A percentile compares a stretch with the other conserved stretches of the same genome.
Evolutionary conservation across 768 basidiomycete species (phyloP).

Genomic region (Piloderma croceum): DNA sequence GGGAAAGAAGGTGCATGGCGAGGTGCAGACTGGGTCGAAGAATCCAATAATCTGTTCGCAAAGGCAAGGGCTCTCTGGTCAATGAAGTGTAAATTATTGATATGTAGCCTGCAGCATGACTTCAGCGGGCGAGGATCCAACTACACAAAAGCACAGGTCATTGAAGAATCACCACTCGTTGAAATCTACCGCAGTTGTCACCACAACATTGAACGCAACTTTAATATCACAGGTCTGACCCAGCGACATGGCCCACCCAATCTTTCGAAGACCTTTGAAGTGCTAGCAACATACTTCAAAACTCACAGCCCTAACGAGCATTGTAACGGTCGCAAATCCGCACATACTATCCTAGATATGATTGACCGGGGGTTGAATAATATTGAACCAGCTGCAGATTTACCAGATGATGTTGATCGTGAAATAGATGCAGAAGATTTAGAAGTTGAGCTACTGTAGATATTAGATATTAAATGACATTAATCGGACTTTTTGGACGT

Average conservation of each 20-base stretch:
- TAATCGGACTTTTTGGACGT: too few species aligned
- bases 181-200: conserved; percentile 27
- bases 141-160: conserved; percentile 24
- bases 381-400: too few species aligned
- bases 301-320: conserved; percentile 10
- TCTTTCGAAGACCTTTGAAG: conserved; percentile 21
- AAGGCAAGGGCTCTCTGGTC: too few species aligned
- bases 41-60: conserved; percentile 38
- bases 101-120: too few species aligned
- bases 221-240: conserved; percentile 21
- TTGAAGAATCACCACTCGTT: conserved; percentile 30
- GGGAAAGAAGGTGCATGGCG: conserved; percentile 26
- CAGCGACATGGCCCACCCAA: conserved; percentile 22
- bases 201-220: conserved; percentile 21
- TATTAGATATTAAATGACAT: too few species aligned
- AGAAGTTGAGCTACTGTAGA: conserved; percentile 3
- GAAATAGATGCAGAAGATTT: conserved; percentile 4
- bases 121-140: conserved; percentile 33
- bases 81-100: too few species aligned
- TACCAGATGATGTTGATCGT: conserved; percentile 3
- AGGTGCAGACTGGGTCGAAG: conserved; percentile 35
- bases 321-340: conserved; percentile 8
- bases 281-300: conserved; percentile 12
- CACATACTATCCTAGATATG: conserved; percentile 13
- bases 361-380: conserved; percentile 8